Base-by-base conservation (phyloP, 2,329 filamentous ascomycete species). In the Westerdykella sp. region DNA sequence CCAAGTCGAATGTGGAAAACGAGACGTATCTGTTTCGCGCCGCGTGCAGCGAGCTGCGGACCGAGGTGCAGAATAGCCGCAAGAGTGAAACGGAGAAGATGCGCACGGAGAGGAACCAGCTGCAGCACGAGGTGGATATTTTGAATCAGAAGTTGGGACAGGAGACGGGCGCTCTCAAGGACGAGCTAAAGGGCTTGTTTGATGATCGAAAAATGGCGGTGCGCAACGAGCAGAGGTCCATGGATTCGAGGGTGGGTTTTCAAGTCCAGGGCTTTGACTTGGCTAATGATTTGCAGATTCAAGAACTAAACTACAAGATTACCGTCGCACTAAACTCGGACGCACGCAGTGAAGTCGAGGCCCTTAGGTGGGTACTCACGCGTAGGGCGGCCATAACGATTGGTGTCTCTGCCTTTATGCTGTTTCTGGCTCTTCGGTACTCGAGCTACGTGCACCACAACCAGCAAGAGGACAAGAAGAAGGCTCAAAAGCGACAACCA, bases 51-150 rank as follows among this genome's bases (percentile, higher is more conserved):
- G 93, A 98, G 69, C 77, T 98, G 28, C 81, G 83, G 55, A 90
- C 88, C 18, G 93, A 96, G 63, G 81, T 97, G 14, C 83, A 80
- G 51, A 88, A 89, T 49, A 83, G 83, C 42, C 77, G 88, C 18
- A 83, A 84, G 52, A 76, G 81, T 0, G 83, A 87, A 52, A 83
- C 89, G 50, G 90, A 96, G 67, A 79, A 83, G 46, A 84, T 88
- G 70, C 80, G 90, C 30, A 83, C 87, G 51, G 86, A 95, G 62
- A 77, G 93, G 34, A 87, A 85, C 4, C 81, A 90, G 39, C 69
- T 98, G 51, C 89, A 96, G 70, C 90, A 96, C 64, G 93, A 97
- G 65, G 83, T 90, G n/a, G 93, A 98, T 65, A 95, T 95, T 14
- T 66, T 96, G 42, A 83, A 80, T 43, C 93, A 97, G 71, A 79